These are phyloP conservation scores for Oenanthe javanica DNA, from an alignment of 140 eudicot genomes.

Conservation along the genomic window DNA sequence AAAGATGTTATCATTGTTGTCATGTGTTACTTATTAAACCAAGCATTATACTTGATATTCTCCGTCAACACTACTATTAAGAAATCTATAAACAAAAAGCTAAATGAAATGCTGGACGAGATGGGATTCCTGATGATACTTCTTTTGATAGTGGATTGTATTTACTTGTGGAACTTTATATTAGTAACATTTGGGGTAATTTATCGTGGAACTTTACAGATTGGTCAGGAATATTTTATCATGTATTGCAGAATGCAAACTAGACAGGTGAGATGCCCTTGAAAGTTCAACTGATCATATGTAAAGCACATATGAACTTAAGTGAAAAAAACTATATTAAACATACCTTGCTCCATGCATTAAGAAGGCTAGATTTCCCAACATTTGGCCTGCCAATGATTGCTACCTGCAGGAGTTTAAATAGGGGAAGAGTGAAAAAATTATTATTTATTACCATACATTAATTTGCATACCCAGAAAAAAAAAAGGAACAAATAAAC, in stretches of 20 bases:
- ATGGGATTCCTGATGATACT: neutral
- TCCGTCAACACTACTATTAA: neutral
- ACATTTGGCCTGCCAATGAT: conserved; percentile 99
- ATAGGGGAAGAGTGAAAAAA: neutral
- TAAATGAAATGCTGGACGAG: neutral
- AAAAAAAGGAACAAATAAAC: neutral
- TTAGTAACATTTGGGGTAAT: neutral
- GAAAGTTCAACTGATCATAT: neutral
- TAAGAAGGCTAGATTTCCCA: conserved; percentile 96
- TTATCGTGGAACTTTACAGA: neutral
- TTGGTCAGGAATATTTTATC: neutral
- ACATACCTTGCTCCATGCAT: conserved; percentile 98
- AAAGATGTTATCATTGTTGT: no score
- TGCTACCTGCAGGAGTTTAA: conserved; percentile 57
- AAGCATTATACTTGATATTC: neutral
- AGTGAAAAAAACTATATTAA: neutral
- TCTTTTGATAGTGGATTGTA: neutral
- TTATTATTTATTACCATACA: neutral
- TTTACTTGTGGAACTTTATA: neutral
- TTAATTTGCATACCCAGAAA: neutral
- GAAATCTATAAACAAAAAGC: neutral
- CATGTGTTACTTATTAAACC: neutral
- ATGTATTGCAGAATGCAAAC: neutral
- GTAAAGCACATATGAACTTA: neutral
- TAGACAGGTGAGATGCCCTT: neutral